Base-by-base conservation (phyloP, 129 eudicot genomes). In the Deinandra increscens region DNA sequence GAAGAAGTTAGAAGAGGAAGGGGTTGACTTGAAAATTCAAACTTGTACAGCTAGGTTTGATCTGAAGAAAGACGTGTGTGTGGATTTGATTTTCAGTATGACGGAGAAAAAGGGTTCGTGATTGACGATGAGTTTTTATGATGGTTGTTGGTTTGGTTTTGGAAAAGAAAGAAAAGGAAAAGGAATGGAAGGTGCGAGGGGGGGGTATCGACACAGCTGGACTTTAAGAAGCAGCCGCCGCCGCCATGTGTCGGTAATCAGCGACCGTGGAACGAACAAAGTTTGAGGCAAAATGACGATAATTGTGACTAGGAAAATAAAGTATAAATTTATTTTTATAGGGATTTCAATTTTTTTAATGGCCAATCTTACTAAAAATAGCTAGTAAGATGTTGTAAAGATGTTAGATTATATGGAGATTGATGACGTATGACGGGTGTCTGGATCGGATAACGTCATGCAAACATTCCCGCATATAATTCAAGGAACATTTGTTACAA, bases 211-310 rank as follows among this genome's bases (percentile, higher is more conserved):
- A 71, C 39, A 45, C 39, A n/a, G 60, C 9, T 38, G 70, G 67
- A 9, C 15, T 75, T 65, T 66, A 75, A 74, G 44, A 9, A 66
- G 60, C 73, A 15, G 45, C 67, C 60, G 64, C 49, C 56, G 72
- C 66, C 73, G 79, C 73, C 79, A 75, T 66, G 72, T 53, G 72
- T 64, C 64, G 15, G 9, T 42, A 43, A 56, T 61, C 53, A 46
- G 61, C 50, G 22, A 46, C 70, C 48, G 48, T 72, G 22, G 77
- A n/a, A n/a, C n/a, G n/a, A n/a, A n/a, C n/a, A n/a, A n/a, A n/a
- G n/a, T n/a, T n/a, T n/a, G n/a, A n/a, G n/a, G n/a, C n/a, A n/a
- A n/a, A n/a, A n/a, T n/a, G n/a, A n/a, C n/a, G n/a, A n/a, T n/a
- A n/a, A n/a, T n/a, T n/a, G n/a, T n/a, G n/a, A n/a, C n/a, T n/a